Evolutionary conservation across 2,329 filamentous ascomycete species (phyloP).

Genomic region (Botrytis galanthina): DNA sequence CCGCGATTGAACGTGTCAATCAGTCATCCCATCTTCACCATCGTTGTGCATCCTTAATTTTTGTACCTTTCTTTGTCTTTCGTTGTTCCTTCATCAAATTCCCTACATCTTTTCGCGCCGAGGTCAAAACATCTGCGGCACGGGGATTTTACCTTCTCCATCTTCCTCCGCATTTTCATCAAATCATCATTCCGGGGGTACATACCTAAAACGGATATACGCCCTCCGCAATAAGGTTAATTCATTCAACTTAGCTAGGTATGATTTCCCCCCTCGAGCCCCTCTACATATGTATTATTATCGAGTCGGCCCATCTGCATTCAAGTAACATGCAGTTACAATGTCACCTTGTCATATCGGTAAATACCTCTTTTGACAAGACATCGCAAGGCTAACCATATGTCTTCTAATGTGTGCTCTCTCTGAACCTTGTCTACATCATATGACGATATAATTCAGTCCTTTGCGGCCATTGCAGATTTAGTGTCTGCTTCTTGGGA

Average conservation of each 20-base stretch:
- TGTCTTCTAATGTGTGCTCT: not conserved
- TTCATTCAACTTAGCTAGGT: not conserved
- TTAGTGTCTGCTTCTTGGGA: not conserved
- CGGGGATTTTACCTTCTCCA: slow-evolving; percentile 25
- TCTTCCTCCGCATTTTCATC: slow-evolving; percentile 19
- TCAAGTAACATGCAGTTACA: not conserved
- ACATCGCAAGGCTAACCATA: not conserved
- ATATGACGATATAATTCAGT: not conserved
- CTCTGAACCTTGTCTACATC: not conserved
- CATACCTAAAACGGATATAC: slow-evolving; percentile 3
- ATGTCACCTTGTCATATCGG: not conserved
- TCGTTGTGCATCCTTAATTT: not conserved
- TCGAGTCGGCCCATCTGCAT: not conserved
- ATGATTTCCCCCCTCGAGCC: not conserved
- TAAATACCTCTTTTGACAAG: not conserved
- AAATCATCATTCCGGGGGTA: slow-evolving; percentile 27
- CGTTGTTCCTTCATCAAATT: not conserved
- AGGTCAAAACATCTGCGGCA: slow-evolving; percentile 1
- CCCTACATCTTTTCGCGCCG: not conserved
- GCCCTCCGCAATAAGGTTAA: not conserved
- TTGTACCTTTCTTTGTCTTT: not conserved
- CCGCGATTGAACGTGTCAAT: not conserved
- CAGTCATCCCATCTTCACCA: not conserved
- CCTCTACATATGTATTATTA: not conserved
- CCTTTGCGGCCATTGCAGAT: not conserved